Base-by-base conservation (phyloP, 148 eudicot genomes). In the Nepenthes mirabilis region DNA sequence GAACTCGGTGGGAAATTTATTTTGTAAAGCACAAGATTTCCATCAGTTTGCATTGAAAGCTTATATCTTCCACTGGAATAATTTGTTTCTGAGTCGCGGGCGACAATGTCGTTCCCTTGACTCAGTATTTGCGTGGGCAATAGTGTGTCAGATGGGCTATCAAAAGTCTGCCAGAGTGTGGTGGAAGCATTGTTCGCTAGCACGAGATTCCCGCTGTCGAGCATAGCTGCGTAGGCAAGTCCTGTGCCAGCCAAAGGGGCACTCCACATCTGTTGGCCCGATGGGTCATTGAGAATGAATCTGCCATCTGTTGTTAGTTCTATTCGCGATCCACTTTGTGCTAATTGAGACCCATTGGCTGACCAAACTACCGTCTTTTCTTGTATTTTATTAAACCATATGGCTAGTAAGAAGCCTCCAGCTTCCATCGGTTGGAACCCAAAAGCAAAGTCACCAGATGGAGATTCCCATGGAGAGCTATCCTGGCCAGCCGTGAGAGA, bases 221-320 rank as follows among this genome's bases (percentile, higher is more conserved):
- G 37, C 64, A 61, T 34, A 12, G 43, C 43, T 11, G 13, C 64
- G 34, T 32, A 47, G 53, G 40, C 37, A 34, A 11, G 37, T 33
- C 60, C 37, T 5, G 10, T 34, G 48, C 2, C 6, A 4, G 14
- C 34, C 5, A 40, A 8, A 40, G 4, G 45, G 4, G 62, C 9
- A 12, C 14, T 65, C 76, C 76, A 73, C 3, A 68, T 32, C 11
- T 40, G 47, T 1, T 2, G 6, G 14, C 77, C 73, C 11, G n/a
- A 47, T 9, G 66, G 55, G 56, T 64, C 62, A 33, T 7, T 37
- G 23, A 74, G 73, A 2, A 53, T 13, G 2, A 74, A 33, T 33
- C 73, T 49, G 10, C 62, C 53, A 12, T 35, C 58, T n/a, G 63
- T 33, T 40, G 45, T 40, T 40, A 40, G 8, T 8, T 4, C 45